Base-by-base conservation (phyloP, 2,329 filamentous ascomycete species). In the Botrytis galanthina region DNA sequence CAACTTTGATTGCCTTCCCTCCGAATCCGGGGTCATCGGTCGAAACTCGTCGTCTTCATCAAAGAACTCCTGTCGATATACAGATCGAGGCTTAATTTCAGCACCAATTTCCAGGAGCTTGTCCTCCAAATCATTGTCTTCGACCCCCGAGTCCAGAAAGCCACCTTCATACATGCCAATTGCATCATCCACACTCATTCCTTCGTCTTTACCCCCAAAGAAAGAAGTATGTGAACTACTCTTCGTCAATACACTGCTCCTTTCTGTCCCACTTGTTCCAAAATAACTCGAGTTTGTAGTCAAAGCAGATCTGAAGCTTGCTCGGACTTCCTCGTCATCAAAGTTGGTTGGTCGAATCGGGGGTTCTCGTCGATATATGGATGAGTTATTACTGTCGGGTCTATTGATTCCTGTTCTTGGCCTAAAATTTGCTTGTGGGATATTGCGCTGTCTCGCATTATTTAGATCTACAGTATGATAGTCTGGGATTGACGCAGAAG, bases 201-300 rank as follows among this genome's bases (percentile, higher is more conserved):
- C 88, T 76, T 90, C 88, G 75, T 87, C 85, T 26, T 84, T 82
- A 4, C 66, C 66, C 57, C 81, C 82, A 76, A 84, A 82, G 82
- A 86, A 87, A 75, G 85, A 96, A 83, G 84, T 92, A 71, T 91
- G 86, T 2, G 92, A 94, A 84, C 92, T 97, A 74, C 90, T 89
- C 78, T 93, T 94, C 5, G 94, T 96, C 76, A 91, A 82, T 68
- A 96, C 86, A 80, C 94, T 97, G 81, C 93, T 97, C 75, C 93
- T 88, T 80, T 95, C 93, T 1, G 93, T 97, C 16, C 87, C 87
- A 75, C 87, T 88, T 10, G 93, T 96, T n/a, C 86, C 80, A 62
- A 81, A 63, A 57, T 77, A 81, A 78, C 88, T 90, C 26, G 89
- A 91, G 72, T 85, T 85, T 5, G 84, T 88, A 5, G 89, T 91